phyloP scores from a whole-genome alignment of 2,329 filamentous ascomycete species.

The Talaromyces sp. region DNA sequence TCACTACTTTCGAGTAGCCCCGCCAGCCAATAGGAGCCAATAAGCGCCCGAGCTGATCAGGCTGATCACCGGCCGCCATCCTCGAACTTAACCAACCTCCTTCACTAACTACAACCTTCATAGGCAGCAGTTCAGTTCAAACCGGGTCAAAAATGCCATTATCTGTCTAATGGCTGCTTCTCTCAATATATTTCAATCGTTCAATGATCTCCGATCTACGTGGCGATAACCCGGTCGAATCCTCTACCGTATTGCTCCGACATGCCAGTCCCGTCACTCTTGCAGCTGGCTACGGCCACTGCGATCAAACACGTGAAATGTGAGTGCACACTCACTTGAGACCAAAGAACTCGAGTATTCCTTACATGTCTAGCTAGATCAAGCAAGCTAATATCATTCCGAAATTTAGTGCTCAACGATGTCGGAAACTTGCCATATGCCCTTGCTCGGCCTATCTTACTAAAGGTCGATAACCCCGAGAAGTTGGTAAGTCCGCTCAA shows the following conservation, averaged over 20 bases:
- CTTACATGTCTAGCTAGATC: neutral
- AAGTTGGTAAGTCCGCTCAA: conserved; percentile 63
- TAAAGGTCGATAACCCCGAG: conserved; percentile 69
- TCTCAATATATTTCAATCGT: neutral
- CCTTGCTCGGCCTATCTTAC: conserved; percentile 68
- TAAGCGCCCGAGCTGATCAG: conserved; percentile 6
- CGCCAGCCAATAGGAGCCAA: conserved; percentile 4
- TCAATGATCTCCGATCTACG: conserved; percentile 16
- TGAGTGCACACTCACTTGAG: conserved; percentile 23
- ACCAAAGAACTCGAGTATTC: neutral
- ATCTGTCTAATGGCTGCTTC: neutral
- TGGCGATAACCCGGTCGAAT: conserved; percentile 6
- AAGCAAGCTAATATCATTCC: conserved; percentile 4
- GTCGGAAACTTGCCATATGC: conserved; percentile 72
- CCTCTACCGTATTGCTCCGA: conserved; percentile 13
- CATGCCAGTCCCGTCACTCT: conserved; percentile 40
- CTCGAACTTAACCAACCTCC: neutral
- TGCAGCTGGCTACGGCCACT: conserved; percentile 38
- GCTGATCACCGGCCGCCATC: conserved; percentile 5
- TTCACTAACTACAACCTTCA: neutral
- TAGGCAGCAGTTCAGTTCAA: neutral
- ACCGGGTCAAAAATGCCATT: neutral
- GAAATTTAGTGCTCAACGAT: conserved; percentile 60
- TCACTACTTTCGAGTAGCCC: neutral
- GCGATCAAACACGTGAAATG: conserved; percentile 43